phyloP scores from a whole-genome alignment of 192 early-diverging fungal genomes.

The Diversispora epigaea region DNA sequence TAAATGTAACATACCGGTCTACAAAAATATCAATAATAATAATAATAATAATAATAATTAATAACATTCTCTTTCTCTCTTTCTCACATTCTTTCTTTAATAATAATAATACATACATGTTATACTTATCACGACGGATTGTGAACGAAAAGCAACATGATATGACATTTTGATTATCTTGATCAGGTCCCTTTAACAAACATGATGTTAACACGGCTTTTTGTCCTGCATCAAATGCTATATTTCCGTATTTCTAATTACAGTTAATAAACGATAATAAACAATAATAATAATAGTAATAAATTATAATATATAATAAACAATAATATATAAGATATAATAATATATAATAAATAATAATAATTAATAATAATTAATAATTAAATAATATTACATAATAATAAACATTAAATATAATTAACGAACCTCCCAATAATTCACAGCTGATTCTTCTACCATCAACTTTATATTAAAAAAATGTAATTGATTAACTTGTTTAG shows the following conservation, averaged over 20 bases:
- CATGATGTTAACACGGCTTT: slow-evolving; percentile 96
- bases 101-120: slow-evolving; percentile 63
- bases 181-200: slow-evolving; percentile 66
- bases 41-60: neutral
- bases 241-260: slow-evolving; percentile 87
- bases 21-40: neutral
- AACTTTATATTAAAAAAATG: slow-evolving; percentile 48
- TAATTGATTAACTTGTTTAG: neutral
- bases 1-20: slow-evolving; percentile 22
- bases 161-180: slow-evolving; percentile 50
- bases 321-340: neutral
- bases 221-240: slow-evolving; percentile 94
- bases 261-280: neutral
- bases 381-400: neutral
- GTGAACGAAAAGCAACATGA: slow-evolving; percentile 96
- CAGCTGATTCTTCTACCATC: slow-evolving; percentile 90
- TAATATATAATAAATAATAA: slow-evolving; percentile 5
- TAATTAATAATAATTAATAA: neutral
- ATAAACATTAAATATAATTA: neutral
- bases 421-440: slow-evolving; percentile 95
- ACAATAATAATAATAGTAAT: neutral
- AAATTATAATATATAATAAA: neutral
- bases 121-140: slow-evolving; percentile 90
- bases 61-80: neutral
- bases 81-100: no score